Percentiles rank a stretch among this genome's conserved stretches.
These are phyloP conservation scores for Zizania latifolia DNA, from an alignment of 176 grass and related monocot genomes.

Conservation along the genomic window DNA sequence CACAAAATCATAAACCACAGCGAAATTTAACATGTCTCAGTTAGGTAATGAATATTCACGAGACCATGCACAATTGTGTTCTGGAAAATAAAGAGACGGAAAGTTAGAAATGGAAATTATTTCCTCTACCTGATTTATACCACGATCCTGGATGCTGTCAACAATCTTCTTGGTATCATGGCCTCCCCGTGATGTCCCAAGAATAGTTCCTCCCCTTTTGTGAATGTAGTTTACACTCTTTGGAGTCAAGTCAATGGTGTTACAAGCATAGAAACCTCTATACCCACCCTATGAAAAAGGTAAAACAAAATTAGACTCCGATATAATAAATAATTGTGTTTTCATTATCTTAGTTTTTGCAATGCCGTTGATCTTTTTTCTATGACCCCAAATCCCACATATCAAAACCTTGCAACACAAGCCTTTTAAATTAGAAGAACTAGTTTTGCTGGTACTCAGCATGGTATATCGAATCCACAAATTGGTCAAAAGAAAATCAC, in stretches of 20 bases:
- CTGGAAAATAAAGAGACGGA: background rate
- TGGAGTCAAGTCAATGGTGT: slow-evolving; percentile 65
- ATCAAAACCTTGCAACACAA: background rate
- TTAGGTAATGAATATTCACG: background rate
- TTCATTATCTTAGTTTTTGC: background rate
- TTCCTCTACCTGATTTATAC: slow-evolving; percentile 76
- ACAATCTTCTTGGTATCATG: slow-evolving; percentile 93
- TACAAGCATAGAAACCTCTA: slow-evolving; percentile 82
- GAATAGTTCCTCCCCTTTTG: slow-evolving; percentile 88
- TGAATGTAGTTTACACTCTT: slow-evolving; percentile 87
- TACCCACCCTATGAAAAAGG: slow-evolving; percentile 72
- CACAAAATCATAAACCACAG: background rate
- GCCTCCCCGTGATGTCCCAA: slow-evolving; percentile 84
- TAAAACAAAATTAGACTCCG: background rate
- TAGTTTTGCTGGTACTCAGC: background rate
- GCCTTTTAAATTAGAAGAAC: background rate
- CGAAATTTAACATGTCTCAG: background rate
- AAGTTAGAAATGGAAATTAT: background rate
- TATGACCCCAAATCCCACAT: background rate
- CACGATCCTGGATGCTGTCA: slow-evolving; percentile 92
- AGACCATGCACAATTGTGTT: background rate
- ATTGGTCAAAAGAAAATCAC: background rate
- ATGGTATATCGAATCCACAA: background rate
- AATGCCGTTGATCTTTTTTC: background rate
- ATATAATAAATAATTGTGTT: background rate